phyloP scores from a whole-genome alignment of 75 land plant species.

The Pseudotsuga menziesii region DNA sequence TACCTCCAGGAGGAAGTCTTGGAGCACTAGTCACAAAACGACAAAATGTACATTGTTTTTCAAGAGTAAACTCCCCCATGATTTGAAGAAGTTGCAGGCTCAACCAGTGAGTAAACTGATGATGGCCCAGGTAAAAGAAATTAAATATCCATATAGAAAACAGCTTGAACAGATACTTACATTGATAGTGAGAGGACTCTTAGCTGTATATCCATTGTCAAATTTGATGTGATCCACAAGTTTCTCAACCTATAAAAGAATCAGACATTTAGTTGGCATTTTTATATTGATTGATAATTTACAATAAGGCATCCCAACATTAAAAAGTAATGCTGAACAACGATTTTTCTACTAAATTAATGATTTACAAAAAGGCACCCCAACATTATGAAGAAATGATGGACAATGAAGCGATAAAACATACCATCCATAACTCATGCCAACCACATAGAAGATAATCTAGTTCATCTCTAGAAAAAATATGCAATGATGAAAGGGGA shows the following conservation, averaged over 20 bases:
- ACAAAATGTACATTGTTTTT: constrained; percentile 44
- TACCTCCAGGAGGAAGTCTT: constrained; percentile 72
- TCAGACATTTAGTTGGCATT: too few species aligned
- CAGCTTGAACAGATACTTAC: too few species aligned
- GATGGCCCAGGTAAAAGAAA: too few species aligned
- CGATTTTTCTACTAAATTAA: too few species aligned
- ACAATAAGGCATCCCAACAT: too few species aligned
- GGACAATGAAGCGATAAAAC: too few species aligned
- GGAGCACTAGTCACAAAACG: constrained; percentile 88
- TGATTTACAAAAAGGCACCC: too few species aligned
- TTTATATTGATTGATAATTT: neutral
- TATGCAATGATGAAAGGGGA: constrained; percentile 37
- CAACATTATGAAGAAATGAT: neutral
- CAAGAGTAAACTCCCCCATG: constrained; percentile 30
- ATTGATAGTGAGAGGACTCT: constrained; percentile 11
- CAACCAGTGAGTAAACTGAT: too few species aligned
- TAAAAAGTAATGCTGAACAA: too few species aligned
- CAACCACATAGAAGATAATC: constrained; percentile 64
- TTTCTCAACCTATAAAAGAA: constrained; percentile 86
- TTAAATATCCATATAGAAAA: too few species aligned
- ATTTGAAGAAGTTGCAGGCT: constrained; percentile 72
- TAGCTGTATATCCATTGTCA: constrained; percentile 72
- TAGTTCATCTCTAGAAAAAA: constrained; percentile 66
- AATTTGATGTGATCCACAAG: constrained; percentile 63
- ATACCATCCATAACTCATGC: too few species aligned